These are phyloP conservation scores for Heteromeles arbutifolia DNA, from an alignment of 306 rosid species.

Conservation along the genomic window DNA sequence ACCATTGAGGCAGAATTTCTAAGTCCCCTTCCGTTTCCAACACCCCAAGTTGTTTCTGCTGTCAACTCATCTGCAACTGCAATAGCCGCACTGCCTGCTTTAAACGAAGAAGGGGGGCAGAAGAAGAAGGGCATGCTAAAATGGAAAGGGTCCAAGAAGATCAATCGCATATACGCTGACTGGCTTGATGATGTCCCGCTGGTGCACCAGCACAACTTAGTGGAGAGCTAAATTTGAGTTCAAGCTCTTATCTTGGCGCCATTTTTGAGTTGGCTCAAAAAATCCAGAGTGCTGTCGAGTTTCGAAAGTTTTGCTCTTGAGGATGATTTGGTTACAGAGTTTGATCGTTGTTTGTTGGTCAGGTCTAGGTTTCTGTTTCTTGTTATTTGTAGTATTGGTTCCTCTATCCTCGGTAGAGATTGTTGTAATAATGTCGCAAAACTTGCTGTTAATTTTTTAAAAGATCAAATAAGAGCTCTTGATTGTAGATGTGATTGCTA, in stretches of 20 bases:
- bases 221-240: conserved; percentile 39
- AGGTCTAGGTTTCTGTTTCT: conserved; percentile 21
- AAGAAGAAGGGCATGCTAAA: conserved; percentile 39
- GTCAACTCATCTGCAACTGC: conserved; percentile 33
- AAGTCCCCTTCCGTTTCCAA: conserved; percentile 14
- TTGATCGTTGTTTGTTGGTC: conserved; percentile 30
- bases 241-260: conserved; percentile 11
- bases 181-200: conserved; percentile 87
- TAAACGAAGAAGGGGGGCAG: conserved; percentile 43
- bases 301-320: neutral
- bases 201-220: conserved; percentile 20
- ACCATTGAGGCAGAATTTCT: conserved; percentile 38
- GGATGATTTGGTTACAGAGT: neutral
- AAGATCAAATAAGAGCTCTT: conserved; percentile 1
- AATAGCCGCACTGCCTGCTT: conserved; percentile 17
- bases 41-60: conserved; percentile 20
- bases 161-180: conserved; percentile 75
- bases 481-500: neutral
- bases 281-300: neutral
- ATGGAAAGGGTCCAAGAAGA: conserved; percentile 75
- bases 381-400: neutral
- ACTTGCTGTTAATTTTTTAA: neutral
- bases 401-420: neutral
- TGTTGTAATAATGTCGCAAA: conserved; percentile 6
- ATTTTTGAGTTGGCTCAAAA: neutral